These are phyloP conservation scores for Potentilla sterilis DNA, from an alignment of 306 rosid genomes.

Conservation along the genomic window DNA sequence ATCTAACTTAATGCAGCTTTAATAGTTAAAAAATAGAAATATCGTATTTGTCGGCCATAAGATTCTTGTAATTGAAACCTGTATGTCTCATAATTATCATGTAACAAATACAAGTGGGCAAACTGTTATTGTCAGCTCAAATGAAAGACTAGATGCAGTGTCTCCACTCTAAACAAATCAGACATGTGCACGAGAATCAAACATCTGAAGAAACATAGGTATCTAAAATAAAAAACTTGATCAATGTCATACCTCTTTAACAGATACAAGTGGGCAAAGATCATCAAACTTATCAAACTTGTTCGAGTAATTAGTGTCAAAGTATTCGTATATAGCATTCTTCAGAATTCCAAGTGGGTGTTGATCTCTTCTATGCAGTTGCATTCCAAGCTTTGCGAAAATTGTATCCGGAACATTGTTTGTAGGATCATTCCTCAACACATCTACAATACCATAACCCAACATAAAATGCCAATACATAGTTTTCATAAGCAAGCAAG, in stretches of 20 bases:
- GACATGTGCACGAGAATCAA: not conserved
- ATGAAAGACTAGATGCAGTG: not conserved
- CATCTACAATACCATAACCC: conserved; percentile 53
- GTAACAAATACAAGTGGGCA: not conserved
- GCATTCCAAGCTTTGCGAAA: conserved; percentile 84
- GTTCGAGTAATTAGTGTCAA: conserved; percentile 67
- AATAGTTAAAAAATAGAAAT: not conserved
- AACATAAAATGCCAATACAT: conserved; percentile 2
- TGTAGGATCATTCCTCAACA: conserved; percentile 84
- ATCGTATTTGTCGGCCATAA: not conserved
- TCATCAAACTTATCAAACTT: conserved; percentile 82
- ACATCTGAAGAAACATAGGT: not conserved
- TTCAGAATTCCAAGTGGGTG: conserved; percentile 89
- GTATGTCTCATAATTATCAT: not conserved
- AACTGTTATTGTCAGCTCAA: not conserved
- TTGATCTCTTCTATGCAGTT: conserved; percentile 85
- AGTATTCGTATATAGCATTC: conserved; percentile 77
- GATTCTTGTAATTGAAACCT: not conserved
- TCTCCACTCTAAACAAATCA: conserved; percentile 1
- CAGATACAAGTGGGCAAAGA: conserved; percentile 75
- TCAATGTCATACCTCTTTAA: conserved; percentile 57
- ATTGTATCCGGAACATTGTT: conserved; percentile 90
- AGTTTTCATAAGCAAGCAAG: not conserved
- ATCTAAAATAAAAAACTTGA: not conserved
- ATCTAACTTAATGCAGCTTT: not conserved